A percentile compares a stretch with the other conserved stretches of the same genome.
phyloP scores from a whole-genome alignment of 2,329 filamentous ascomycete genomes.

The Colletotrichum sp. region DNA sequence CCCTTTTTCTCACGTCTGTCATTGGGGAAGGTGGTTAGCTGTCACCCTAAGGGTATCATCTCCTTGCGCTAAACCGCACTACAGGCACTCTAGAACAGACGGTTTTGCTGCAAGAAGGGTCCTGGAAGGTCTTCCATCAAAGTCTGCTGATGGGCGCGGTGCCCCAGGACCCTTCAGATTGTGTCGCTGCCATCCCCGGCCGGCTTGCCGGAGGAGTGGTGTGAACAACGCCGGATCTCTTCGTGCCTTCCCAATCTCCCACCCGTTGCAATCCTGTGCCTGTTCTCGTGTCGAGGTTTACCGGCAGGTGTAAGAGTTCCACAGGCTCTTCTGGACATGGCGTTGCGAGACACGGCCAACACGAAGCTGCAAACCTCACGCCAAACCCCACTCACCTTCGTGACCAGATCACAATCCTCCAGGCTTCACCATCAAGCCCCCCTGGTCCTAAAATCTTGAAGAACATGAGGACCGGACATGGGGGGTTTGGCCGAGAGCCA shows the following conservation, averaged over 20 bases:
- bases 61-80: not conserved
- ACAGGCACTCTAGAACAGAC: not conserved
- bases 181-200: not conserved
- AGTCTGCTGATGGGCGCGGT: not conserved
- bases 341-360: not conserved
- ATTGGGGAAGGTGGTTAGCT: not conserved
- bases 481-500: not conserved
- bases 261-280: not conserved
- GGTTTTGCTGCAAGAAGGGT: conserved; percentile 16
- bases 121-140: not conserved
- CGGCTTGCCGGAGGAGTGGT: not conserved
- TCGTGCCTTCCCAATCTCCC: not conserved
- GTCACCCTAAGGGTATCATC: not conserved
- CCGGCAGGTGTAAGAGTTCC: not conserved
- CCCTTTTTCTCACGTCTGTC: not conserved
- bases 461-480: not conserved
- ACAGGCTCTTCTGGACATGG: not conserved
- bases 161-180: not conserved
- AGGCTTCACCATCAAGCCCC: not conserved
- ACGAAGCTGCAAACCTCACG: not conserved
- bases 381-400: not conserved
- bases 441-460: not conserved
- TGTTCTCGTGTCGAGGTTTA: not conserved
- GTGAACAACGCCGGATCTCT: not conserved
- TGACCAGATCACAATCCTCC: conserved; percentile 4